Conservation (phyloP, 225 moss, liverwort and hornwort genomes). For the Bryum argenteum region DNA sequence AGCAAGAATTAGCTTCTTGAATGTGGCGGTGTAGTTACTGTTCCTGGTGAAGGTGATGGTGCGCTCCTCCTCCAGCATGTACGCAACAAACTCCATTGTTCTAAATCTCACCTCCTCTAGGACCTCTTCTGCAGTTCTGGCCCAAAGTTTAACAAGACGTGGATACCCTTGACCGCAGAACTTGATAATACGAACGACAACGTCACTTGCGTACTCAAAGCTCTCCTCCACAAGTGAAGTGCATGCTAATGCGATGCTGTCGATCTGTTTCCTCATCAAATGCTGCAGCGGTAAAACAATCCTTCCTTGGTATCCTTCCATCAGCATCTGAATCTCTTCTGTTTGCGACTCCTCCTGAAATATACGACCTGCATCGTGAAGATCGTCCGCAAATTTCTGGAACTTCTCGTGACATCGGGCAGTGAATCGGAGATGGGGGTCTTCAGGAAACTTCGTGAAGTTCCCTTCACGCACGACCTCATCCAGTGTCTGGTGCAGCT, state of each 20-base stretch:
- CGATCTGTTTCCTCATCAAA: conserved; percentile 39
- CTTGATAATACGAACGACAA: conserved; percentile 19
- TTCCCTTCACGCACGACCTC: conserved; percentile 43
- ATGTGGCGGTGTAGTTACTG: conserved; percentile 7
- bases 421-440: conserved; percentile 14
- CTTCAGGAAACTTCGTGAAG: conserved; percentile 8
- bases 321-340: conserved; percentile 1
- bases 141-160: conserved; percentile 7
- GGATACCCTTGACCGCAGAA: conserved; percentile 19
- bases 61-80: conserved; percentile 39
- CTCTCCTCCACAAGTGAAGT: conserved; percentile 28
- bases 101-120: background rate
- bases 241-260: conserved; percentile 21
- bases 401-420: conserved; percentile 39
- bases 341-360: conserved; percentile 13
- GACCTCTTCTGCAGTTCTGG: background rate
- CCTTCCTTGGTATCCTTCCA: conserved; percentile 34
- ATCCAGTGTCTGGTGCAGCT: background rate
- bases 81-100: conserved; percentile 24
- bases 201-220: conserved; percentile 28
- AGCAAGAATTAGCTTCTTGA: conserved; percentile 2
- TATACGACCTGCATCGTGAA: background rate
- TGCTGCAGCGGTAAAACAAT: conserved; percentile 27
- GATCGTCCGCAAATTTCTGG: conserved; percentile 17
- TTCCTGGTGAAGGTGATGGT: conserved; percentile 36